phyloP scores from a whole-genome alignment of 2,329 filamentous ascomycete species.

The Penicillium rolfsii region DNA sequence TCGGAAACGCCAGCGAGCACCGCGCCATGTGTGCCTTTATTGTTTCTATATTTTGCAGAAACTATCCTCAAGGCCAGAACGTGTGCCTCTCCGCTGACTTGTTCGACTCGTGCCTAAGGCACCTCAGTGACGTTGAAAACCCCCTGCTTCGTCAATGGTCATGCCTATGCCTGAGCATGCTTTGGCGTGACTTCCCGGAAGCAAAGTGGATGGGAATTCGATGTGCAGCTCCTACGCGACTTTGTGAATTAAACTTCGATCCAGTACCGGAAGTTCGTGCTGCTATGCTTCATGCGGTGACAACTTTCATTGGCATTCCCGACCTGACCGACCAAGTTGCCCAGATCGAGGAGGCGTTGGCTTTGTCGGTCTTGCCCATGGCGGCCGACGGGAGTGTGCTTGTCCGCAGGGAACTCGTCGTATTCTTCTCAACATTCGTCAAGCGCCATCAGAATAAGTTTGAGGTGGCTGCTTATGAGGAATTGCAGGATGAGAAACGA shows the following conservation, averaged over 20 bases:
- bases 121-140: slow-evolving; percentile 84
- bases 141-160: slow-evolving; percentile 92
- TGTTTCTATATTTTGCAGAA: slow-evolving; percentile 93
- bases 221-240: slow-evolving; percentile 78
- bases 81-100: slow-evolving; percentile 90
- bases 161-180: slow-evolving; percentile 89
- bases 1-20: slow-evolving; percentile 88
- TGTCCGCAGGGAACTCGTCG: slow-evolving; percentile 88
- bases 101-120: slow-evolving; percentile 81
- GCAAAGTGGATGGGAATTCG: slow-evolving; percentile 96
- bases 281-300: slow-evolving; percentile 90
- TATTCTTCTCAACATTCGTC: slow-evolving; percentile 92
- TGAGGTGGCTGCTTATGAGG: slow-evolving; percentile 86
- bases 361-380: slow-evolving; percentile 87
- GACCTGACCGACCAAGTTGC: slow-evolving; percentile 90
- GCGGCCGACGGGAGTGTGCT: slow-evolving; percentile 91
- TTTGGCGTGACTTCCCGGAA: slow-evolving; percentile 88
- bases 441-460: slow-evolving; percentile 91
- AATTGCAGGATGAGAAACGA: slow-evolving; percentile 80
- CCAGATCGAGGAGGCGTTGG: slow-evolving; percentile 86
- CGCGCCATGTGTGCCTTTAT: slow-evolving; percentile 99
- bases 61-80: slow-evolving; percentile 86
- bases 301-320: slow-evolving; percentile 89
- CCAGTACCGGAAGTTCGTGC: slow-evolving; percentile 89
- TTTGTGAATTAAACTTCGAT: slow-evolving; percentile 81